These are phyloP conservation scores for Lachancea dasiensis DNA, from an alignment of 805 yeast genomes.

Conservation along the genomic window DNA sequence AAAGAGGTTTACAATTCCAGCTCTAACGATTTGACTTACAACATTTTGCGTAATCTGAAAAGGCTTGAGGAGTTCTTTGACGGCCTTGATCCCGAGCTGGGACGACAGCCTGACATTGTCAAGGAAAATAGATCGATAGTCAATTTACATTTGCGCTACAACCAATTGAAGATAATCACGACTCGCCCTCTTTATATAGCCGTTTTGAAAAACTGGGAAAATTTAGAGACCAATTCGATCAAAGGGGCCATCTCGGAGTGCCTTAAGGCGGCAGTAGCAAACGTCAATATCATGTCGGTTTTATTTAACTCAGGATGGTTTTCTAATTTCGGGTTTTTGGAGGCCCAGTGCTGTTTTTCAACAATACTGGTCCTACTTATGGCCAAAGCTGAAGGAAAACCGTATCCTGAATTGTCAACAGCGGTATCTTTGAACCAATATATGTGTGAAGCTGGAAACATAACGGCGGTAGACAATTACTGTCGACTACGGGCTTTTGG, in stretches of 20 bases:
- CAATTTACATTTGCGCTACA: slow-evolving; percentile 32
- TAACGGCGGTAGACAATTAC: slow-evolving; percentile 31
- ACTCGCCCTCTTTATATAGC: slow-evolving; percentile 34
- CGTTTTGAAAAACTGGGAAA: slow-evolving; percentile 30
- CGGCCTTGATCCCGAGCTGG: slow-evolving; percentile 15
- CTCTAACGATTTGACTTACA: slow-evolving; percentile 24
- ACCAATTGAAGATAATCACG: slow-evolving; percentile 34
- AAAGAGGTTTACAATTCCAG: slow-evolving; percentile 30
- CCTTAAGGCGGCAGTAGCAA: slow-evolving; percentile 30
- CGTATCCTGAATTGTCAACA: slow-evolving; percentile 17
- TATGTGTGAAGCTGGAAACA: slow-evolving; percentile 30
- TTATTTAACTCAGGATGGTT: slow-evolving; percentile 28
- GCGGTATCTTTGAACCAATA: slow-evolving; percentile 24
- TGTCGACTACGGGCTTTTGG: slow-evolving; percentile 25
- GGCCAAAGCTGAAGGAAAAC: slow-evolving; percentile 16
- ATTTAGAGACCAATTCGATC: slow-evolving; percentile 19
- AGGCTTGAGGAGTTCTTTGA: slow-evolving; percentile 24
- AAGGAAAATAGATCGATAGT: slow-evolving; percentile 25
- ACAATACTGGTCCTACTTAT: slow-evolving; percentile 31
- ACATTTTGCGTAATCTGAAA: slow-evolving; percentile 19
- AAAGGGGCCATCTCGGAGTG: background rate
- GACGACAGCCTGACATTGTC: slow-evolving; percentile 13
- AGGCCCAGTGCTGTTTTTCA: slow-evolving; percentile 35
- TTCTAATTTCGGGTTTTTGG: slow-evolving; percentile 37
- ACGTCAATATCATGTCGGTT: slow-evolving; percentile 27